Evolutionary conservation across 78 protist genomes (phyloP).

Genomic region (Dictyostelium intermedium): DNA sequence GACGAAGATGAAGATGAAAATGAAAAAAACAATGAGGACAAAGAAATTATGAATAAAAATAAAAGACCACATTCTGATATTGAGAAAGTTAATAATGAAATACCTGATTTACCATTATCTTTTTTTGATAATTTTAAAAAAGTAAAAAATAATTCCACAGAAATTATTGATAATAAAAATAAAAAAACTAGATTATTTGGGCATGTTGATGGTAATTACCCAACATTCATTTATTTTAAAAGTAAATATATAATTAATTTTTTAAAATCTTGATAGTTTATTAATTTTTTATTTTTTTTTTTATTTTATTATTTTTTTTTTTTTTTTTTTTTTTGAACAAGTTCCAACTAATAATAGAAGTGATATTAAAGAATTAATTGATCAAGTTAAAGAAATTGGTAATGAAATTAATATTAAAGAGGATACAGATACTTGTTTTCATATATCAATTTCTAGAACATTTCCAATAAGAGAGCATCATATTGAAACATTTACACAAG

Average conservation of each 20-base stretch:
- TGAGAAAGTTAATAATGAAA: neutral
- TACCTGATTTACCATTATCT: neutral
- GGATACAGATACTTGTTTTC: conserved; percentile 9
- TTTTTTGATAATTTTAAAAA: neutral
- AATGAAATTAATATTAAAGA: neutral
- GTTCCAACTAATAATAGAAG: conserved; percentile 35
- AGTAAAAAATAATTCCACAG: neutral
- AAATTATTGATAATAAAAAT: neutral
- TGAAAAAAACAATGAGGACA: neutral
- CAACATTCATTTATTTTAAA: conserved; percentile 41
- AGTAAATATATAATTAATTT: neutral
- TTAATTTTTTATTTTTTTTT: neutral
- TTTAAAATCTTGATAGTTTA: neutral
- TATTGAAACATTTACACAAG: conserved; percentile 16
- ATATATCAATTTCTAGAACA: conserved; percentile 56
- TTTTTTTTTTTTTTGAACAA: neutral
- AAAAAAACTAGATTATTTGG: conserved; percentile 28
- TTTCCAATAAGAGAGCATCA: conserved; percentile 76
- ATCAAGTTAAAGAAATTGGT: neutral
- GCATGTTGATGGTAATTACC: conserved; percentile 72
- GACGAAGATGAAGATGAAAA: neutral
- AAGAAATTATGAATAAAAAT: neutral
- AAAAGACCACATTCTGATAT: neutral
- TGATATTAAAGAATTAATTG: conserved; percentile 3
- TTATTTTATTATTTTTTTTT: neutral